Base-by-base conservation (phyloP, 106 monocot species). In the Dendrobium catenatum region DNA sequence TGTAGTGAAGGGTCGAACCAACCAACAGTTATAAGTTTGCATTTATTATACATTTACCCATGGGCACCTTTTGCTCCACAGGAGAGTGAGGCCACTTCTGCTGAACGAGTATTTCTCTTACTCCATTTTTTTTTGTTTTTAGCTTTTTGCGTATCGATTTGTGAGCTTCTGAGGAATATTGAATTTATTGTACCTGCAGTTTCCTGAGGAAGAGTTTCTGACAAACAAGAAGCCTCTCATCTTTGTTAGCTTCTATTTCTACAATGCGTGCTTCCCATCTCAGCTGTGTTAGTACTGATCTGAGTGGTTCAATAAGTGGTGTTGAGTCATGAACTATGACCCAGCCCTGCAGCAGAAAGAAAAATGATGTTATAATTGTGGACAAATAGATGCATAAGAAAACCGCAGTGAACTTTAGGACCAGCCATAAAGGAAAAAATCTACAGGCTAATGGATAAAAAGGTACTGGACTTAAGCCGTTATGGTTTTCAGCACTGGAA, bases 201-300 rank as follows among this genome's bases (percentile, higher is more conserved):
- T 90, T 92, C 85, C 85, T 90, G 80, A 90, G 79, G 81, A 95
- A 95, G 15, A 88, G 92, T 79, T 92, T 95, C 80, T 95, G 95
- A 79, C 95, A 95, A 26, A 95, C 31, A 9, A 95, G 85, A 46
- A 95, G 82, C 72, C 89, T 92, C 77, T 92, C 85, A 37, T 90
- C 80, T 26, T 82, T 92, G 82, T 84, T 87, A 9, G 76, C 77
- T 47, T 90, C 92, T 0, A 89, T 72, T 17, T 90, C 85, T 10
- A 90, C 82, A 67, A 90, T 73, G 18, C 95, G 86, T 26, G 88
- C 79, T 75, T 95, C 95, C 95, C 95, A 95, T 81, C 81, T 89
- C 54, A 95, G 81, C 83, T 87, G 86, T 70, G 89, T 80, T 26
- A 79, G 75, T 24, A 89, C 55, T 6, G 88, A 84, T 81, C 94